Base-by-base conservation (phyloP, 2,329 filamentous ascomycete genomes). In the Penicillium italicum region DNA sequence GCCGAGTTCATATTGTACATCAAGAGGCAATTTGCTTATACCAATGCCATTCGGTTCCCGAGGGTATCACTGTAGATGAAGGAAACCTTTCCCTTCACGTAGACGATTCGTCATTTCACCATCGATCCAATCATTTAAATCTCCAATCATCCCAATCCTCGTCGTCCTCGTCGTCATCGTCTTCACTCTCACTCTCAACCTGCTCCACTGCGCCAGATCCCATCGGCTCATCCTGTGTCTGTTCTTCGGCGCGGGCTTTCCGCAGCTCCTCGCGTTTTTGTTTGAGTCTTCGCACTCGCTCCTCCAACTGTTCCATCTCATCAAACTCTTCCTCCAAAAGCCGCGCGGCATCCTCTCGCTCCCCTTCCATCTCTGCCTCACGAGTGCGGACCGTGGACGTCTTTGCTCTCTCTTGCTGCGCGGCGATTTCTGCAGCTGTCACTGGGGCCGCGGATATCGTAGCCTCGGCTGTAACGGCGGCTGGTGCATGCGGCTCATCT, bases 231-330 rank as follows among this genome's bases (percentile, higher is more conserved):
- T 65, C 62, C 33, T 71, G 76, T 36, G 64, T 45, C 20, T 58
- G 51, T 34, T 62, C 68, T 24, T 58, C 55, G 33, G 62, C 60
- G 46, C 66, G 70, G 60, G 59, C 78, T 65, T 64, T 76, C 65
- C 84, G 79, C 58, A 92, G 69, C 52, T 85, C 84, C 67, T 92
- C 89, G 44, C 89, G 79, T 70, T 84, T 85, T 67, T 89, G 85
- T 69, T 89, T 87, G 51, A 93, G 72, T 58, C 79, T 80, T 56
- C 80, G 79, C 12, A 93, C 87, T 7, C 89, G 82, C 49, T 84
- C 83, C 71, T 93, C 90, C 43, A 93, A 79, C 67, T 86, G 83
- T 68, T 89, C 86, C 89, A 93, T 93, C 69, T 91, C 86, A 55
- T 91, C 89, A 62, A 93, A 88, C 71, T 93, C 90, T 38, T 86